Evolutionary conservation across 1,139 yeast species (phyloP), one percentile per base, ranked within the genome.

Genomic region (Yamadazyma trypodendri): DNA sequence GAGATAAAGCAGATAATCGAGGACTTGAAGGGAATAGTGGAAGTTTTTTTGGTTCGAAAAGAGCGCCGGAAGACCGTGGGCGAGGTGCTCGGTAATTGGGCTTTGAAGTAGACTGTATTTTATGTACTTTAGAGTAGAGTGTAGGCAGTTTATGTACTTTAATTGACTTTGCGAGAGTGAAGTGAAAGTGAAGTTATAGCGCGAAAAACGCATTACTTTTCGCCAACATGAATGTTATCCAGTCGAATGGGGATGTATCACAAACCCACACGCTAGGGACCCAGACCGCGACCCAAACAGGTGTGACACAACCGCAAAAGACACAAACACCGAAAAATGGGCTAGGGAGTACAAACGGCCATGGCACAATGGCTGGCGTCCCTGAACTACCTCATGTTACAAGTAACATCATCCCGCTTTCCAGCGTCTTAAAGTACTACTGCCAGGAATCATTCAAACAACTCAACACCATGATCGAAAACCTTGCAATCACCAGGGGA

Each of bases 351-450:
- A 9, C 29, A 9, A 16, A 15, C 14, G 29, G 29, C 18, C 5
- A 9, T 25, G 28, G 28, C 17, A n/a, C n/a, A n/a, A n/a, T n/a
- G n/a, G 12, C 20, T 5, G 3, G 9, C 9, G 11, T 31, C 4
- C 82, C 83, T 10, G 64, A 62, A 12, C 72, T 86, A 30, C 90
- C 94, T n/a, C 95, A 86, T 53, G 74, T 87, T 45, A 74, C 86
- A 13, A 74, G 76, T 44, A 86, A 86, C 55, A 81, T 84, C 50
- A 68, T 84, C 6, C 81, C 92, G 14, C 61, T 86, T 32, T 68
- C 80, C 13, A 68, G 68, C 21, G 68, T 85, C 13, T 68, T 86
- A 24, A 68, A 79, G 33, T 77, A 76, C 51, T 72, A 83, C 52
- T 71, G 84, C 2, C 77, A 76, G 43, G 80, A 80, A 45, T 73